A percentile compares a stretch with the other conserved stretches of the same genome.
Conservation (phyloP, 352 stramenopile species). For the Phytophthora tubulina region DNA sequence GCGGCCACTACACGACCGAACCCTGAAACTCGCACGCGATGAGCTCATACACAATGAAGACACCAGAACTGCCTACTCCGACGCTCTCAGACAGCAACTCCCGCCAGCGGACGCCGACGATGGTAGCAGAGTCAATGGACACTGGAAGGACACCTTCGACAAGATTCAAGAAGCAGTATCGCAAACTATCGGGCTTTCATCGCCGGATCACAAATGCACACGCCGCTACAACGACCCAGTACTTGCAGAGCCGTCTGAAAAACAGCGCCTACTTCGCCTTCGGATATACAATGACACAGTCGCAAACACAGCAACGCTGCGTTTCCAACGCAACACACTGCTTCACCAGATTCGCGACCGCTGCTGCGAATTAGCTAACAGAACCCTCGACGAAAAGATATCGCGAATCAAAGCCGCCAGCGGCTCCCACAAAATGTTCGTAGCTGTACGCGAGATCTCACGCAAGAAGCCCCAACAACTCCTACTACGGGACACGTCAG, state of each 20-base stretch:
- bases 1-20: too few species aligned
- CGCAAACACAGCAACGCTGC: not conserved
- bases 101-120: too few species aligned
- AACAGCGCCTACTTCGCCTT: not conserved
- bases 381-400: not conserved
- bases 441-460: not conserved
- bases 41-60: too few species aligned
- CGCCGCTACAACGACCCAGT: too few species aligned
- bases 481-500: too few species aligned
- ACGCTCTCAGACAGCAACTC: too few species aligned
- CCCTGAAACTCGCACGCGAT: too few species aligned
- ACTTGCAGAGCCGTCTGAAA: not conserved
- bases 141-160: too few species aligned
- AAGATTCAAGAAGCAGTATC: not conserved
- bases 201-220: too few species aligned
- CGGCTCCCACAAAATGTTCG: not conserved
- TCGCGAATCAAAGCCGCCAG: not conserved
- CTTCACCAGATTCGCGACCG: not conserved
- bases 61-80: too few species aligned
- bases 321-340: not conserved
- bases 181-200: too few species aligned
- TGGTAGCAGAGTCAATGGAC: too few species aligned
- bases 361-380: not conserved
- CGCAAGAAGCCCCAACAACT: not conserved
- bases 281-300: constrained; percentile 1